Evolutionary conservation across 139 green algal genomes (phyloP).

Genomic region (Coelastrella sp.): DNA sequence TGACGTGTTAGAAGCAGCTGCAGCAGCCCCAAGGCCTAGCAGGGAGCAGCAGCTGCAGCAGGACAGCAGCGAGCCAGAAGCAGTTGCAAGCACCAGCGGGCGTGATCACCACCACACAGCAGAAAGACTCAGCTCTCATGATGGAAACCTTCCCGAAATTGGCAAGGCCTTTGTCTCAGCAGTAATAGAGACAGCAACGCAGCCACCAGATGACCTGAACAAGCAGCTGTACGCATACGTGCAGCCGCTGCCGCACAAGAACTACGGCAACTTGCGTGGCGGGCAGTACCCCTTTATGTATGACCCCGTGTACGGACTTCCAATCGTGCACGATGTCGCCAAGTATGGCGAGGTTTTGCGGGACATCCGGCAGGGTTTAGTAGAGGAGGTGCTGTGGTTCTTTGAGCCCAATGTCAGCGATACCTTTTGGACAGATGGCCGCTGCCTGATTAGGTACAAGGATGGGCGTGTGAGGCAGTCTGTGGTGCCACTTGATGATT

Average conservation of each 20-base stretch:
- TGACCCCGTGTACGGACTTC: slow-evolving; percentile 72
- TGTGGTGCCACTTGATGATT: slow-evolving; percentile 73
- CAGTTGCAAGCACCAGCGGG: slow-evolving; percentile 22
- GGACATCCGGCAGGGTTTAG: slow-evolving; percentile 68
- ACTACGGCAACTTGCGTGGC: slow-evolving; percentile 62
- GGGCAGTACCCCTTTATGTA: slow-evolving; percentile 71
- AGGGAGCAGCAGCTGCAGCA: slow-evolving; percentile 5
- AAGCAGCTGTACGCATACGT: background rate
- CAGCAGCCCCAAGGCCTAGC: background rate
- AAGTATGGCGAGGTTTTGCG: slow-evolving; percentile 73
- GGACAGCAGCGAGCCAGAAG: slow-evolving; percentile 22
- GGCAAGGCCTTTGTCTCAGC: background rate
- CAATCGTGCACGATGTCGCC: slow-evolving; percentile 64
- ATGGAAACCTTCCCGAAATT: background rate
- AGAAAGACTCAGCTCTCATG: background rate
- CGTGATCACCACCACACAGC: background rate
- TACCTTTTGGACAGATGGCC: slow-evolving; percentile 50
- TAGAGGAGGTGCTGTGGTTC: slow-evolving; percentile 79
- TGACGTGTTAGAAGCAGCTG: slow-evolving; percentile 8
- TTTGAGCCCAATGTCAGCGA: background rate
- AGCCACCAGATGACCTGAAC: slow-evolving; percentile 25
- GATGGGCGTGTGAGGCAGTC: slow-evolving; percentile 74
- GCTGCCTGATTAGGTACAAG: slow-evolving; percentile 75
- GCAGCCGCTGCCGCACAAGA: slow-evolving; percentile 61
- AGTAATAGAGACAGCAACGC: slow-evolving; percentile 43